These are phyloP conservation scores for Fusarium ramigenum DNA, from an alignment of 2,329 filamentous ascomycete genomes.

Conservation along the genomic window DNA sequence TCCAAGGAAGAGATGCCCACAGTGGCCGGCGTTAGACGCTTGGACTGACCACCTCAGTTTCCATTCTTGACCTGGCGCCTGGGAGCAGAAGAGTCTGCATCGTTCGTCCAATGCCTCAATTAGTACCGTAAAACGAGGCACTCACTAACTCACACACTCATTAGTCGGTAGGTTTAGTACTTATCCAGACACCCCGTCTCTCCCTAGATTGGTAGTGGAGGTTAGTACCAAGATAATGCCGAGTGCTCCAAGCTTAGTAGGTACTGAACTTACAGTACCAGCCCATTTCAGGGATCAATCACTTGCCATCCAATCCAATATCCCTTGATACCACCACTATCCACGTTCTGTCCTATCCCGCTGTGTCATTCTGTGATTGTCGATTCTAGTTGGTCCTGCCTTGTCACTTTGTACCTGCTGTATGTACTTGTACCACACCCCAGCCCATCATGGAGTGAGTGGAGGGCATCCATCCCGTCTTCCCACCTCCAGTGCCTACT, in stretches of 20 bases:
- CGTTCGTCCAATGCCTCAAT: not conserved
- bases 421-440: not conserved
- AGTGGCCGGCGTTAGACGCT: slow-evolving; percentile 9
- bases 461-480: not conserved
- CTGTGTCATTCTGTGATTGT: not conserved
- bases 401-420: not conserved
- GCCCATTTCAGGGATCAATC: not conserved
- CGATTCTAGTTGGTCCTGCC: not conserved
- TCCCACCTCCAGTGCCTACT: not conserved
- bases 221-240: slow-evolving; percentile 9
- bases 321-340: slow-evolving; percentile 25
- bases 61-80: not conserved
- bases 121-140: not conserved
- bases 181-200: slow-evolving; percentile 7
- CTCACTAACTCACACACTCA: not conserved
- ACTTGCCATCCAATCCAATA: slow-evolving; percentile 21
- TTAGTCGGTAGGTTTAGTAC: not conserved
- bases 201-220: not conserved
- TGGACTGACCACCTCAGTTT: slow-evolving; percentile 3
- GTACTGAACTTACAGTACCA: not conserved
- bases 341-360: not conserved
- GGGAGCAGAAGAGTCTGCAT: not conserved
- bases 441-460: not conserved
- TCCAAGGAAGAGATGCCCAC: slow-evolving; percentile 25
- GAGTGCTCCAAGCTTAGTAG: not conserved